These are phyloP conservation scores for Polyporus arcularius DNA, from an alignment of 768 basidiomycete genomes.

Conservation along the genomic window DNA sequence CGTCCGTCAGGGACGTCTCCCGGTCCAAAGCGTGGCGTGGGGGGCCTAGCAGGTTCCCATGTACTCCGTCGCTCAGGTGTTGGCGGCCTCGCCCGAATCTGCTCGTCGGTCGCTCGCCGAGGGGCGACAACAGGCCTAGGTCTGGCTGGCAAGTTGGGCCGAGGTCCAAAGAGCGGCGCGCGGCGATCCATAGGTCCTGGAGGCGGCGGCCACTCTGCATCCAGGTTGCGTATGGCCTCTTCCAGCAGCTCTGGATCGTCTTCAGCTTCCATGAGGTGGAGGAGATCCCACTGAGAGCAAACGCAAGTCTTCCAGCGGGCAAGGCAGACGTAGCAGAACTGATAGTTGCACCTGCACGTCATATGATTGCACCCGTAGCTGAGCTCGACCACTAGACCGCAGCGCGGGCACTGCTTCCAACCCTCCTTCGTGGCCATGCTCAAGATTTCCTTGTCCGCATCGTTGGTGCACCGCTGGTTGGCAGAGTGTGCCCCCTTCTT, in stretches of 20 bases:
- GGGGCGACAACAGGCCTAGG: too few species aligned
- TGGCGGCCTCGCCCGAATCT: too few species aligned
- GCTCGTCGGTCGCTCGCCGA: too few species aligned
- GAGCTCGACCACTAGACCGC: slow-evolving; percentile 23
- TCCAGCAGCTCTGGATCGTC: slow-evolving; percentile 26
- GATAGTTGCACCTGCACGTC: slow-evolving; percentile 40
- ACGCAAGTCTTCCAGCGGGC: slow-evolving; percentile 60
- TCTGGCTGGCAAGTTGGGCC: too few species aligned
- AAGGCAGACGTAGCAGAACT: slow-evolving; percentile 58
- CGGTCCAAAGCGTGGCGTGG: too few species aligned
- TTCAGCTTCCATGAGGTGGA: slow-evolving; percentile 42
- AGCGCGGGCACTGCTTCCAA: slow-evolving; percentile 25
- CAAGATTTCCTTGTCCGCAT: slow-evolving; percentile 12
- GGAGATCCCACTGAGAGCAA: slow-evolving; percentile 69
- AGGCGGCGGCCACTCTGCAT: too few species aligned
- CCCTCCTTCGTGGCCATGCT: slow-evolving; percentile 15
- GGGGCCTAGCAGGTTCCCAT: too few species aligned
- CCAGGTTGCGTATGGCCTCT: too few species aligned
- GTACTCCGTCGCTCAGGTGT: too few species aligned
- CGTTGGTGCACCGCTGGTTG: neutral
- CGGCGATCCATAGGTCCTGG: too few species aligned
- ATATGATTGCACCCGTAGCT: slow-evolving; percentile 41
- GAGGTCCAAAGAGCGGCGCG: too few species aligned
- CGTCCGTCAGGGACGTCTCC: too few species aligned
- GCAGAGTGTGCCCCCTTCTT: slow-evolving; percentile 17